phyloP scores from a whole-genome alignment of 257 asterid genomes.

The Mentha longifolia region DNA sequence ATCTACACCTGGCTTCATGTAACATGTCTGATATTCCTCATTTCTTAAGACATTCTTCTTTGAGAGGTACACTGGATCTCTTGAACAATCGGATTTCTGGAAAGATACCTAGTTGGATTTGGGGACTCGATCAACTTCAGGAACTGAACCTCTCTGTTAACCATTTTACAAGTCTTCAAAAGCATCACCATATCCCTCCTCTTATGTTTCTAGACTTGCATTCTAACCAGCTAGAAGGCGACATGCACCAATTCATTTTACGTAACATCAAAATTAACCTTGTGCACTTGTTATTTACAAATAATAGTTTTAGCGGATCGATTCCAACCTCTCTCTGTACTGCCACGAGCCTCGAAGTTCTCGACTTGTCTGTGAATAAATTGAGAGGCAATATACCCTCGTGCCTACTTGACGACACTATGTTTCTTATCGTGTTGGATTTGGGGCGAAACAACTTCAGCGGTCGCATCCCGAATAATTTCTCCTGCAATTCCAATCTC shows the following conservation, averaged over 20 bases:
- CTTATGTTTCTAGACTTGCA: neutral
- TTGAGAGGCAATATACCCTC: constrained; percentile 33
- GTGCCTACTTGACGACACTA: constrained; percentile 14
- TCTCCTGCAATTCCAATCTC: constrained; percentile 7
- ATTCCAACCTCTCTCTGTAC: constrained; percentile 40
- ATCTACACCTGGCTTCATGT: neutral
- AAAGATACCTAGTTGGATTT: too few relatives aligned
- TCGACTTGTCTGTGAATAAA: constrained; percentile 37
- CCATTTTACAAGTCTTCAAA: neutral
- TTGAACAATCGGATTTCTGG: neutral
- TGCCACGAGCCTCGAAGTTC: constrained; percentile 19
- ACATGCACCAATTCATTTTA: neutral
- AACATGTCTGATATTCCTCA: neutral
- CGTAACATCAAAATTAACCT: neutral
- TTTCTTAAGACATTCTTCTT: neutral
- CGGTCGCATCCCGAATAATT: too few relatives aligned
- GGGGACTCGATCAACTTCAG: too few relatives aligned
- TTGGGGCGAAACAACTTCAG: constrained; percentile 36
- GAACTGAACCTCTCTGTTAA: neutral
- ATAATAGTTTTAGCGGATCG: neutral
- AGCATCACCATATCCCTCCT: constrained; percentile 1
- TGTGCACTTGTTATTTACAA: neutral
- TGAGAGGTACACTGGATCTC: too few relatives aligned
- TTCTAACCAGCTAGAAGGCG: neutral
- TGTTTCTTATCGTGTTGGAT: constrained; percentile 13